Evolutionary conservation across 1,284 basidiomycete species (phyloP), one percentile per base, ranked within the genome.

Genomic region (Ganoderma lucidum): DNA sequence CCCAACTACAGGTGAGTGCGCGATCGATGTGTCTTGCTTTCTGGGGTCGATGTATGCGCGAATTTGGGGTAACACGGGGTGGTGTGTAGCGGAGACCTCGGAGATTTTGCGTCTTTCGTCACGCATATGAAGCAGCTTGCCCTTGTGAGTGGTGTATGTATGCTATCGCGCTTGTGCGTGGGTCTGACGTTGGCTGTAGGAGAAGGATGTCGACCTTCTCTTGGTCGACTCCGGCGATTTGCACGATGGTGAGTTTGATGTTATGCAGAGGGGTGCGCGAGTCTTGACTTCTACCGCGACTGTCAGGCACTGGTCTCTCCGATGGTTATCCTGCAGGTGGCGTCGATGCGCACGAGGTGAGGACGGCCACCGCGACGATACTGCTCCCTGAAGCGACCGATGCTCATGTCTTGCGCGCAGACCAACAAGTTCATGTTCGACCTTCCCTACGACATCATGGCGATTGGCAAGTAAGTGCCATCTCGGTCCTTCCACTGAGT

Each of bases 61-160:
- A 35, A 41, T 28, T 39, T 56, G 23, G 14, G 17, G 45, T 67
- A 55, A 35, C 44, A 23, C 23, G 56, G 51, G 32, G 61, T 42
- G 42, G 32, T 6, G 45, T 67, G 30, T 58, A 86, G 90, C 73
- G 94, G 91, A 28, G 90, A 93, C 76, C 88, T 93, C 58, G 95
- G 95, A 9, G 91, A 93, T 71, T 94, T 95, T 77, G 85, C 92
- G 37, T 93, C 90, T 30, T 96, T 96, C 74, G 92, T 94, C 19
- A 77, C 85, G 6, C 93, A 94, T 72, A 94, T 96, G 93, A 93
- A 95, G 78, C 75, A 86, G 58, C 83, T 91, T 62, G 93, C 95
- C 1, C 68, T 87, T 72, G 85, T 79, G 42, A 15, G 67, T 68
- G 19, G 28, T 48, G 23, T 8, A 15, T 10, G 32, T 17, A 12